Evolutionary conservation across 768 basidiomycete genomes (phyloP).

Genomic region (Boletales sp.): DNA sequence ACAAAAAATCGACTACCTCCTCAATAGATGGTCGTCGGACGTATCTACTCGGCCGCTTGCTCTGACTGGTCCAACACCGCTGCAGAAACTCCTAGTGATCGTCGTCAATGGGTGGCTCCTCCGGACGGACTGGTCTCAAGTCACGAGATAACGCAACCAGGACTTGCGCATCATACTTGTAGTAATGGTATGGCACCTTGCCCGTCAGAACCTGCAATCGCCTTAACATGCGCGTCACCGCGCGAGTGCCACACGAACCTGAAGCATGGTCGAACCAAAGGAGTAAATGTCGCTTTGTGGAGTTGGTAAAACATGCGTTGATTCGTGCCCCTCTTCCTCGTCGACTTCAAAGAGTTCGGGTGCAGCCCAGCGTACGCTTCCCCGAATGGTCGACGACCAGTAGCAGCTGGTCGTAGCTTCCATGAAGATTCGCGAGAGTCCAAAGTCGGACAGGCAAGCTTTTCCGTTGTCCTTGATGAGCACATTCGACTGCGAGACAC

Average conservation of each 20-base stretch:
- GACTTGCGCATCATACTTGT: slow-evolving; percentile 23
- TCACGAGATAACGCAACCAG: slow-evolving; percentile 15
- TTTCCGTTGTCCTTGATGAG: slow-evolving; percentile 30
- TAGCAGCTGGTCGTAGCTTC: slow-evolving; percentile 22
- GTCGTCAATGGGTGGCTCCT: background rate
- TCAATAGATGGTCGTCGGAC: slow-evolving; percentile 11
- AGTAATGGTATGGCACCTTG: slow-evolving; percentile 21
- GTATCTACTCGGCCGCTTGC: background rate
- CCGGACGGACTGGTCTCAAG: slow-evolving; percentile 9
- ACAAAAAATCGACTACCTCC: slow-evolving; percentile 19
- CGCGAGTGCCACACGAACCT: slow-evolving; percentile 15
- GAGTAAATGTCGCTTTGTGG: slow-evolving; percentile 42
- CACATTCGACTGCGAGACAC: slow-evolving; percentile 29
- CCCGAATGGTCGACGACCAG: slow-evolving; percentile 34
- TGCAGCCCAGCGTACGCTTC: slow-evolving; percentile 48
- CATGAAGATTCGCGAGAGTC: slow-evolving; percentile 29
- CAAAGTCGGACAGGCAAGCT: slow-evolving; percentile 36
- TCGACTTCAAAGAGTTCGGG: slow-evolving; percentile 34
- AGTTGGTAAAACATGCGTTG: slow-evolving; percentile 6
- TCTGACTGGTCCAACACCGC: slow-evolving; percentile 26
- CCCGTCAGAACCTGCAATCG: slow-evolving; percentile 24
- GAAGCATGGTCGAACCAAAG: slow-evolving; percentile 33
- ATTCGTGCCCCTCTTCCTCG: slow-evolving; percentile 24
- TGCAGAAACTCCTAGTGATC: slow-evolving; percentile 19
- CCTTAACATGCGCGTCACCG: background rate